These are phyloP conservation scores for Osmanthus fragrans DNA, from an alignment of 257 asterid species.

Conservation along the genomic window DNA sequence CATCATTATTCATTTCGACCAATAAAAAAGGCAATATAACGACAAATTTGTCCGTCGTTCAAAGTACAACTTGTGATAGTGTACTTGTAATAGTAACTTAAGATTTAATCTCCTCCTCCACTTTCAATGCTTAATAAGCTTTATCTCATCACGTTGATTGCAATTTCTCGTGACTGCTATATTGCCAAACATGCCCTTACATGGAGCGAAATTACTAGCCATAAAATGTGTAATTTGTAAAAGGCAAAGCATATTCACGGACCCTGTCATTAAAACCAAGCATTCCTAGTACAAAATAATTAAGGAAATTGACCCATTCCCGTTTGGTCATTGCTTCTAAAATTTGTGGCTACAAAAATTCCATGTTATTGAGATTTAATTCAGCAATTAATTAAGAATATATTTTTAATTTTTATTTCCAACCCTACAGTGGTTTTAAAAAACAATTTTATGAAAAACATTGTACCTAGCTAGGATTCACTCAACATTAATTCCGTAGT, in stretches of 20 bases:
- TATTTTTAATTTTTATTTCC: too few species aligned
- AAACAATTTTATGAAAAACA: neutral
- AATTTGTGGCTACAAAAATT: neutral
- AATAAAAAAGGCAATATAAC: too few species aligned
- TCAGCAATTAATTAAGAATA: neutral
- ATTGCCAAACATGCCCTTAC: too few species aligned
- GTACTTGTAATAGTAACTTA: too few species aligned
- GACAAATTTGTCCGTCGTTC: neutral
- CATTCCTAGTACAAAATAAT: constrained; percentile 9
- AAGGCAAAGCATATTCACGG: too few species aligned
- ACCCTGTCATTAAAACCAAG: constrained; percentile 9
- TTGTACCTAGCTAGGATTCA: neutral
- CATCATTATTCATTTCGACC: neutral
- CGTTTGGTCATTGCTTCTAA: neutral
- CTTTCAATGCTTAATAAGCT: neutral
- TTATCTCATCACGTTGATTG: neutral
- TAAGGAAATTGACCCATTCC: constrained; percentile 2
- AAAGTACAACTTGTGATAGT: neutral
- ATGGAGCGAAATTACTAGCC: too few species aligned
- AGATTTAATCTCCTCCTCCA: neutral
- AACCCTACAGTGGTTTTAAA: neutral
- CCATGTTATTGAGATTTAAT: too few species aligned
- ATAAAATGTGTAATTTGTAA: too few species aligned
- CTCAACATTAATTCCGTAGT: neutral
- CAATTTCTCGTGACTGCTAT: neutral